Evolutionary conservation across 75 land plant species (phyloP), one percentile per base, ranked within the genome.

Genomic region (Picea sitchensis): DNA sequence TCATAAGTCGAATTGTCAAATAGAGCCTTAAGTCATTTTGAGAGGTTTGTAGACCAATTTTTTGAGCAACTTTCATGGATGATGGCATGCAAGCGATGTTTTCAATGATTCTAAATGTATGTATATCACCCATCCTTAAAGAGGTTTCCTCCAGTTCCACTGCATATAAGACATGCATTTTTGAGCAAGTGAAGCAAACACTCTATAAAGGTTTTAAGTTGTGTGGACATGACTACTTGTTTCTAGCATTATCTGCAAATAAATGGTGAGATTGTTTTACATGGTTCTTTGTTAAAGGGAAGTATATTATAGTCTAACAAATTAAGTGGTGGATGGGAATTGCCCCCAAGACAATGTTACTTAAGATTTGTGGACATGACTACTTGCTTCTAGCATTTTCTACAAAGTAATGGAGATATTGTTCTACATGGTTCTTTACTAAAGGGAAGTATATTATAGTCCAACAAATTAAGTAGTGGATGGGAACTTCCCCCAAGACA

Each of bases 361-460:
- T 94, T 62, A 26, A 78, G 36, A 75, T 92, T 23, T 90, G 92
- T 82, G 91, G 90, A 32, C 81, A 91, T 38, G 76, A 79, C n/a
- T 96, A 90, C 63, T 73, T 81, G 14, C 94, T 96, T 81, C 80
- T 96, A 26, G 99, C 99, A 5, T 96, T 92, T 77, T 92, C 99
- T 26, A 59, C 97, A 2, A 96, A 87, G 80, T 97, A 96, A 76
- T 79, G 94, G 61, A 80, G 97, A 61, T 94, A 91, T 44, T 76
- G 79, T 38, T 94, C 99, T 17, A 95, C 94, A 18, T 96, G 99
- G 99, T 92, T 96, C 79, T 94, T 96, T 82, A 90, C 98, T 64
- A 89, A 88, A 36, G 80, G 78, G 58, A 41, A 65, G 12, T 74
- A 73, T 11, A 67, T 84, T 36, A 81, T 54, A 30, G 92, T 83